Evolutionary conservation across 306 rosid genomes (phyloP).

Genomic region (Hippophae tibetana): DNA sequence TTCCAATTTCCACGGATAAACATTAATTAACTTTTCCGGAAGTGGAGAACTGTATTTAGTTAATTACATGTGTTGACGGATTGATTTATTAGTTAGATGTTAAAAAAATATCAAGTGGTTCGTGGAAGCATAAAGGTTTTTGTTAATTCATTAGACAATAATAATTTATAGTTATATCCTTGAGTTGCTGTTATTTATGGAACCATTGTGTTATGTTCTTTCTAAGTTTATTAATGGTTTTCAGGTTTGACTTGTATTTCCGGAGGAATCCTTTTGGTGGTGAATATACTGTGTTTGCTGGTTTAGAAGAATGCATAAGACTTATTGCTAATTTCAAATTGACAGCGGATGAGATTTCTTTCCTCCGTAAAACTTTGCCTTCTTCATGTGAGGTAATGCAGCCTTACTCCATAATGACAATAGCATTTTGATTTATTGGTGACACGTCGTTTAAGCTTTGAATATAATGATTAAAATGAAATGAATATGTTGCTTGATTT

Average conservation of each 20-base stretch:
- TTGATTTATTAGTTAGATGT: background rate
- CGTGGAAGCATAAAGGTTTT: no score
- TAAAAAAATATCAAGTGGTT: no score
- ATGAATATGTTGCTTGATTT: no score
- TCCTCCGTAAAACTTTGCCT: slow-evolving; percentile 57
- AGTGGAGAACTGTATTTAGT: background rate
- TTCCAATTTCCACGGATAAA: no score
- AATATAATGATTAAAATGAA: no score
- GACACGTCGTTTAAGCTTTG: no score
- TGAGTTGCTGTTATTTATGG: background rate
- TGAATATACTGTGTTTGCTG: slow-evolving; percentile 90
- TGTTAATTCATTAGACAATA: no score
- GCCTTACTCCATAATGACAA: background rate
- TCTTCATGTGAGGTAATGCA: slow-evolving; percentile 70
- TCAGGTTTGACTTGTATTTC: slow-evolving; percentile 94
- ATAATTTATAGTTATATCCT: no score
- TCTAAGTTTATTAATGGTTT: slow-evolving; percentile 13
- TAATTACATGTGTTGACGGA: background rate
- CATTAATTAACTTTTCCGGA: background rate
- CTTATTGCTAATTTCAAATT: slow-evolving; percentile 83
- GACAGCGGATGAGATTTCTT: slow-evolving; percentile 66
- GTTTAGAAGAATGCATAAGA: slow-evolving; percentile 88
- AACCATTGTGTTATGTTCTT: background rate
- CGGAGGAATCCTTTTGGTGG: slow-evolving; percentile 98
- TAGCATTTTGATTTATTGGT: slow-evolving; percentile 2